These are phyloP conservation scores for Chrysoporthe austroafricana DNA, from an alignment of 2,329 filamentous ascomycete species.

Conservation along the genomic window DNA sequence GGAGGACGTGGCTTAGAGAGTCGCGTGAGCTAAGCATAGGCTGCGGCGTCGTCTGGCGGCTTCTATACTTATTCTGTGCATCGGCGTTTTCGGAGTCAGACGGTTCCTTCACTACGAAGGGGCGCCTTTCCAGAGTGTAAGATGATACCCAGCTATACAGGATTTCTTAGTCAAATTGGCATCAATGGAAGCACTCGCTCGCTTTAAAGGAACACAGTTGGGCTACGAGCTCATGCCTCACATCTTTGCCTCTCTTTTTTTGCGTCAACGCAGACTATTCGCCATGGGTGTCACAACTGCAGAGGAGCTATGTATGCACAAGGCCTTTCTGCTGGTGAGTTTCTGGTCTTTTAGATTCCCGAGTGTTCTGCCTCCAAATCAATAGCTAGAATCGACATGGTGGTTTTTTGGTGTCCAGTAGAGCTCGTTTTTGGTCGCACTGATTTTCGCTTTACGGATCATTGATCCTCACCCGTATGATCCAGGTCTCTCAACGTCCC, in stretches of 20 bases:
- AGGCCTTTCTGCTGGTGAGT: too few species aligned
- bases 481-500: constrained; percentile 26
- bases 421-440: too few species aligned
- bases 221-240: not conserved
- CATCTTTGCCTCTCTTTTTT: not conserved
- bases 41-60: not conserved
- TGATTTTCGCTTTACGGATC: not conserved
- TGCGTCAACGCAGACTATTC: not conserved
- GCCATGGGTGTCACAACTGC: not conserved
- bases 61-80: not conserved
- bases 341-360: too few species aligned
- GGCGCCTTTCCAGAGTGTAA: constrained; percentile 5
- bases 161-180: not conserved
- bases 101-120: not conserved
- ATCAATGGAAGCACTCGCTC: not conserved
- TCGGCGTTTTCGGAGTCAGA: constrained; percentile 1
- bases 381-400: too few species aligned
- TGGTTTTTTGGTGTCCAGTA: too few species aligned
- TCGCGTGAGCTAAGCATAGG: not conserved
- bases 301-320: too few species aligned
- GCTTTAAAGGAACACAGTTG: not conserved
- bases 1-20: constrained; percentile 66
- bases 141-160: constrained; percentile 17
- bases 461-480: constrained; percentile 25
- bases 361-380: not conserved